Evolutionary conservation across 2,329 filamentous ascomycete species (phyloP).

Genomic region (Fusarium hostae): DNA sequence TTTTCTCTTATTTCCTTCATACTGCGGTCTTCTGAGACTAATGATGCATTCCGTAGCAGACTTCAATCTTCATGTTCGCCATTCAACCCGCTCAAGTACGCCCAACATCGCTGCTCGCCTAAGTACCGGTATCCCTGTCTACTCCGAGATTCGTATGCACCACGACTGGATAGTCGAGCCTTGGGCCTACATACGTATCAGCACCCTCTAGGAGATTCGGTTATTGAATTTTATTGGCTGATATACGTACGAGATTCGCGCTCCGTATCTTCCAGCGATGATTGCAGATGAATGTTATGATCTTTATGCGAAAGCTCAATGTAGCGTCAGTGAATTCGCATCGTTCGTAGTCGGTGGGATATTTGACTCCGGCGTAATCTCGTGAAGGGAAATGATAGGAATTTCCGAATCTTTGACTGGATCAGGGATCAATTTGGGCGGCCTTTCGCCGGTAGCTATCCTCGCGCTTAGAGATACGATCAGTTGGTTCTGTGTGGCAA

Average conservation of each 20-base stretch:
- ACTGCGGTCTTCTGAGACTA: not conserved
- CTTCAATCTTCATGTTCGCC: not conserved
- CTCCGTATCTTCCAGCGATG: not conserved
- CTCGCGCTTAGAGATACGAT: constrained; percentile 1
- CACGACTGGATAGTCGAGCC: not conserved
- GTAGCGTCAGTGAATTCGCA: not conserved
- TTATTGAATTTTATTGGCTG: not conserved
- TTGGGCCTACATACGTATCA: not conserved
- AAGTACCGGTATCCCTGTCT: not conserved
- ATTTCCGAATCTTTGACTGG: not conserved
- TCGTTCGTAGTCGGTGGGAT: not conserved
- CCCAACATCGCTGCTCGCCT: not conserved
- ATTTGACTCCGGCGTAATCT: not conserved
- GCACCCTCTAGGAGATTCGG: not conserved
- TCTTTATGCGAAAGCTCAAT: not conserved
- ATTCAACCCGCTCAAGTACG: not conserved
- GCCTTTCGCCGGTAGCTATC: not conserved
- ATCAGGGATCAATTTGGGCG: not conserved
- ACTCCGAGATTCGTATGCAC: not conserved
- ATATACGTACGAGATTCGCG: not conserved
- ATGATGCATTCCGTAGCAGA: not conserved
- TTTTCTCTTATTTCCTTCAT: not conserved
- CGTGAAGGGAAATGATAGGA: not conserved
- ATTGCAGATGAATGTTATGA: not conserved
- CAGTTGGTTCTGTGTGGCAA: constrained; percentile 3